These are phyloP conservation scores for Hansfordia pulvinata DNA, from an alignment of 2,329 filamentous ascomycete genomes.

Conservation along the genomic window DNA sequence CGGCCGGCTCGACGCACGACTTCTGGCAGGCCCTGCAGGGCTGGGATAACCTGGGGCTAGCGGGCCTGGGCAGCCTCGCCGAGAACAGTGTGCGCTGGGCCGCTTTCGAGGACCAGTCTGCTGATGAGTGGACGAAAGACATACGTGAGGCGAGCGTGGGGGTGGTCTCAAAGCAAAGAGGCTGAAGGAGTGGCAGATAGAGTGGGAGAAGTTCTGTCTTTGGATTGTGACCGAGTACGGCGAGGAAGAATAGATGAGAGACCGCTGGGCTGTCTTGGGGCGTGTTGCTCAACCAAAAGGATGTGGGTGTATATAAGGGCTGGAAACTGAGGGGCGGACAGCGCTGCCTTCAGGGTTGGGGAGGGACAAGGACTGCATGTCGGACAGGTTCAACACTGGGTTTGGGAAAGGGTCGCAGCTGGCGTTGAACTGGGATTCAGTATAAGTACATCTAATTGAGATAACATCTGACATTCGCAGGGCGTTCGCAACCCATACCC, in stretches of 20 bases:
- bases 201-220: constrained; percentile 83
- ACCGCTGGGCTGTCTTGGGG: background rate
- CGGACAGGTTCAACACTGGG: too few species aligned
- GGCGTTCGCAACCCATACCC: too few species aligned
- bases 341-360: too few species aligned
- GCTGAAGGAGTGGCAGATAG: constrained; percentile 63
- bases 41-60: constrained; percentile 81
- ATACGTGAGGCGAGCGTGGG: constrained; percentile 65
- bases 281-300: too few species aligned
- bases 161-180: constrained; percentile 54
- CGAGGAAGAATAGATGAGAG: constrained; percentile 15
- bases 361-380: too few species aligned
- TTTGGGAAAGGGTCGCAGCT: too few species aligned
- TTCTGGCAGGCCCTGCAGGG: constrained; percentile 91
- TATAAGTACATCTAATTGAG: too few species aligned
- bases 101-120: constrained; percentile 66
- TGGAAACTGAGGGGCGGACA: too few species aligned
- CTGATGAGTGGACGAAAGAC: constrained; percentile 57
- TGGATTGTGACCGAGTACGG: constrained; percentile 74
- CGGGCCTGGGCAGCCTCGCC: constrained; percentile 72
- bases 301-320: too few species aligned
- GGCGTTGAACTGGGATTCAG: too few species aligned
- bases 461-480: too few species aligned
- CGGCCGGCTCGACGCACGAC: constrained; percentile 74
- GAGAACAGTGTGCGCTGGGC: constrained; percentile 91